Evolutionary conservation across 306 rosid genomes (phyloP), one percentile per base, ranked within the genome.

Genomic region (Carpinus fangiana): DNA sequence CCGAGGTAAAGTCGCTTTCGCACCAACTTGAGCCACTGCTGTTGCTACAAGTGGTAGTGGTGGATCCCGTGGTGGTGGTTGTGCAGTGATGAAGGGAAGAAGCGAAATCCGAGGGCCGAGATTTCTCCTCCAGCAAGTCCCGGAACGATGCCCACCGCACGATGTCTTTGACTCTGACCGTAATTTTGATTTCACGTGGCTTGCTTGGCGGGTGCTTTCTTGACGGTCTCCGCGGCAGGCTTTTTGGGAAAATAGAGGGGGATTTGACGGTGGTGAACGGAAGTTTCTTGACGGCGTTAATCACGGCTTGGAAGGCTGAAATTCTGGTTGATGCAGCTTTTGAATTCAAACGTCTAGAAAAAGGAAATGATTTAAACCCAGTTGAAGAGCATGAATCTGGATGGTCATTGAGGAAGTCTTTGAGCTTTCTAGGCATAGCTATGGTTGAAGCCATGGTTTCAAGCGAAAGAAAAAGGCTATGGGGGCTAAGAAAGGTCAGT

Each of bases 101-200:
- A 70, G 78, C 47, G 73, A 66, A 34, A 86, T 82, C 87, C 79
- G 76, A 80, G 76, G 87, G 82, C 8, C 79, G 83, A 53, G 74
- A 73, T 26, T 72, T 82, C 55, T 83, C 84, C 21, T 88, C 88
- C 8, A 47, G 76, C 41, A 79, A 23, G 82, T 92, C 96, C 0
- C 86, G 61, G 79, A 90, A 92, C 36, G 98, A 93, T 69, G 70
- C 88, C 97, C 97, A 92, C 82, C 96, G 91, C 46, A 93, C 65
- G 87, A 93, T 89, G 76, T 93, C 98, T 68, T 89, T 92, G 85
- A 93, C 83, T 64, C 76, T 86, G 14, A 92, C 82, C 0, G 83
- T 82, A 69, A 69, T 56, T 82, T 79, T 78, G 41, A 71, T 72
- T 66, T 84, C 85, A 4, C 31, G 51, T 59, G 57, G 56, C 54